Percentiles rank a stretch among this genome's conserved stretches.
Evolutionary conservation across 2,329 filamentous ascomycete species (phyloP).

Genomic region (Rutstroemia sp.): DNA sequence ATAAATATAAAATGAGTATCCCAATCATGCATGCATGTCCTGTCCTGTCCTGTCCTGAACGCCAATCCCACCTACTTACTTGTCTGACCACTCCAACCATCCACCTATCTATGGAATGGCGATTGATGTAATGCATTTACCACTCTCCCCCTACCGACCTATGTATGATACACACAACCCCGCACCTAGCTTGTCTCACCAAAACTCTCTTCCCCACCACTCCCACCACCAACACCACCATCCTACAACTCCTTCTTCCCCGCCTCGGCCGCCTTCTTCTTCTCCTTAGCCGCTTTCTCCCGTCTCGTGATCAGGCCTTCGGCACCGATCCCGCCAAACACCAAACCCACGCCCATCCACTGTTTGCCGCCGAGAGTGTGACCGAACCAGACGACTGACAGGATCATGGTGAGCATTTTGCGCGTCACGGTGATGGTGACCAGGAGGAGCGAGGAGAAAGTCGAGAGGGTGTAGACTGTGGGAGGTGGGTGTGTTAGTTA

Average conservation of each 20-base stretch:
- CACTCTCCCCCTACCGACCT: no score
- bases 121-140: no score
- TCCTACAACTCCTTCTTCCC: slow-evolving; percentile 22
- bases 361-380: slow-evolving; percentile 83
- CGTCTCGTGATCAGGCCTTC: slow-evolving; percentile 74
- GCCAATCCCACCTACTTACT: no score
- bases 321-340: slow-evolving; percentile 91
- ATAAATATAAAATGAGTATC: no score
- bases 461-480: slow-evolving; percentile 76
- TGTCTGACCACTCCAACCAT: no score
- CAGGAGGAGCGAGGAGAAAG: slow-evolving; percentile 84
- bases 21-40: no score
- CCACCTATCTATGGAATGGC: no score
- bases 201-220: background rate
- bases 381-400: slow-evolving; percentile 91
- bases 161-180: background rate
- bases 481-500: slow-evolving; percentile 1
- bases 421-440: slow-evolving; percentile 95
- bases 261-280: slow-evolving; percentile 15
- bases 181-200: background rate
- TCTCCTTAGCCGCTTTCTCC: slow-evolving; percentile 77
- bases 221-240: background rate
- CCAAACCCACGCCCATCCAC: slow-evolving; percentile 84
- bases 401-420: slow-evolving; percentile 99
- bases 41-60: no score